Percentiles rank a stretch among this genome's conserved stretches.
phyloP scores from a whole-genome alignment of 306 rosid species.

The Fragaria iinumae region DNA sequence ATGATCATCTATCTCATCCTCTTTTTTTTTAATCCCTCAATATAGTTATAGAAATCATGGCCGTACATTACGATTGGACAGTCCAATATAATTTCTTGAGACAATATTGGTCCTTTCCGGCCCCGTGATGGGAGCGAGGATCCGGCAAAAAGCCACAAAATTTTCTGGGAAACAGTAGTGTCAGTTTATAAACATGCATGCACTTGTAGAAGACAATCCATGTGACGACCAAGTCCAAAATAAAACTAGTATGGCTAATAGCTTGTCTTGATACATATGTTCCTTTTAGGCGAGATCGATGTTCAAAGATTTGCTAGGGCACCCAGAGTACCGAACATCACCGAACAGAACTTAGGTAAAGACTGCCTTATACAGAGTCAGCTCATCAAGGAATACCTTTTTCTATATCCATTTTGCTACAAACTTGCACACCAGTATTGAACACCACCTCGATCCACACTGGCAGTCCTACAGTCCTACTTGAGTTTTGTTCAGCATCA shows the following conservation, averaged over 20 bases:
- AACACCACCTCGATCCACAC: neutral
- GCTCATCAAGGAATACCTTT: too few species aligned
- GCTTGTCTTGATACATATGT: neutral
- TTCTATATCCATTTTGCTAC: neutral
- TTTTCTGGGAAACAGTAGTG: neutral
- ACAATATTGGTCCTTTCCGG: neutral
- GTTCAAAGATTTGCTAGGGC: neutral
- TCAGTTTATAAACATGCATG: neutral
- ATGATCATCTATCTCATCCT: too few species aligned
- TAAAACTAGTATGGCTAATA: neutral
- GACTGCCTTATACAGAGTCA: too few species aligned
- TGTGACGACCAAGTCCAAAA: neutral
- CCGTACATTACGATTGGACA: too few species aligned
- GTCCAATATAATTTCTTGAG: too few species aligned
- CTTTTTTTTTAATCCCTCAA: too few species aligned
- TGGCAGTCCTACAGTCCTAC: neutral
- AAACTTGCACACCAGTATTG: neutral
- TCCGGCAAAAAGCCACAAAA: too few species aligned
- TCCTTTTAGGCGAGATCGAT: neutral
- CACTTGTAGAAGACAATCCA: conserved; percentile 9
- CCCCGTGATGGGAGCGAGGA: too few species aligned
- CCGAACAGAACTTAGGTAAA: neutral
- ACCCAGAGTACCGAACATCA: neutral
- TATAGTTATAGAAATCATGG: too few species aligned
- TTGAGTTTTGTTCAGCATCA: neutral